Base-by-base conservation (phyloP, 78 protist species). In the Trichosphaerium sp. region DNA sequence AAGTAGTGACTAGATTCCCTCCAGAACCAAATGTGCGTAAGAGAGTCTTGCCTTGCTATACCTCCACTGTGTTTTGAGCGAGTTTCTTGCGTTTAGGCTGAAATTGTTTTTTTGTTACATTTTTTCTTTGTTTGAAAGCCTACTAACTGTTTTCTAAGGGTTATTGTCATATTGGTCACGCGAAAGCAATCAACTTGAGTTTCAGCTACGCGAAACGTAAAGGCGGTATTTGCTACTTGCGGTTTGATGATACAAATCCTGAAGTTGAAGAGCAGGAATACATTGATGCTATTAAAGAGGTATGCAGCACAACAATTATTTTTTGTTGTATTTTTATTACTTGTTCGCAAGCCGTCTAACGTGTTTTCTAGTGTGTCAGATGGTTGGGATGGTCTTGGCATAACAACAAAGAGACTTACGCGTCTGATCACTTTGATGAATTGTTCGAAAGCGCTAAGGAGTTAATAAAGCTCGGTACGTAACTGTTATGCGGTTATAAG, bases 191-290 rank as follows among this genome's bases (percentile, higher is more conserved):
- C 91, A 62, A 66, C 77, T 58, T 97, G 44, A 83, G 91, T 82
- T 96, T 96, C 51, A 87, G 95, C 12, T 79, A 82, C 54, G 99
- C 98, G 23, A 51, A 58, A 55, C 68, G 65, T 32, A 25, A 49
- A 48, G 84, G 81, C 35, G 97, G 97, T 15, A 47, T 70, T 26
- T 79, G 89, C 74, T 75, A 74, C 58, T 79, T 97, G 51, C 74
- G 99, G n/a, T 96, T 83, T 43, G 99, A 97, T 74, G 99, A 97
- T 81, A 97, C 99, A 37, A 97, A 97, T 75, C 99, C 99, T 8
- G 95, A 74, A 66, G 83, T 80, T 42, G 99, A 97, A 72, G 78
- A 78, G 41, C 78, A 75, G 48, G 88, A 80, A 64, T 95, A 81
- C 73, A 74, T 93, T 65, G 88, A 93, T 26, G 29, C 83, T 21